phyloP scores from a whole-genome alignment of 176 grass and related monocot species.

The Raddia distichophylla region DNA sequence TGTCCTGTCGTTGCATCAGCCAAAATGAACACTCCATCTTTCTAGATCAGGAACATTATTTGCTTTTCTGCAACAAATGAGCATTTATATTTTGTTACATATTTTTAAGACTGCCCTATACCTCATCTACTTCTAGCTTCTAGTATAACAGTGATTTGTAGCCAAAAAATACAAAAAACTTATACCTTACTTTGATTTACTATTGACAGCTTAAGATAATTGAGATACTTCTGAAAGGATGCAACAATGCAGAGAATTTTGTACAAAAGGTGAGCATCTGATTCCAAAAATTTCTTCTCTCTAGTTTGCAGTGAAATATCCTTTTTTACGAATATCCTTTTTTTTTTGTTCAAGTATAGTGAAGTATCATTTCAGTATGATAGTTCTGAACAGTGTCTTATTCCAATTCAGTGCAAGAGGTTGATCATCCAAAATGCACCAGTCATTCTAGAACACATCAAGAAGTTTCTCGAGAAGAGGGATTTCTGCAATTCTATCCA shows the following conservation, averaged over 20 bases:
- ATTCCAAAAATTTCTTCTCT: neutral
- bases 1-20: no score
- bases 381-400: neutral
- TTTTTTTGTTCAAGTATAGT: neutral
- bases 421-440: conserved; percentile 60
- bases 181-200: neutral
- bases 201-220: conserved; percentile 68
- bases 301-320: neutral
- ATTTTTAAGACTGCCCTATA: neutral
- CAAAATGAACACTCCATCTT: no score
- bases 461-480: conserved; percentile 54
- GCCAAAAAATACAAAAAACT: neutral
- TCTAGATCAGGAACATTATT: neutral
- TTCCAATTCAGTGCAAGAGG: conserved; percentile 68
- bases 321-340: neutral
- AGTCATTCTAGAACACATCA: conserved; percentile 52
- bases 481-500: conserved; percentile 68
- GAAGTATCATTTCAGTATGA: neutral
- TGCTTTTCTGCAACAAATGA: conserved; percentile 3
- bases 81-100: neutral
- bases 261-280: conserved; percentile 55
- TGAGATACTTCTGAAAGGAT: conserved; percentile 69
- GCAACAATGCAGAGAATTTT: conserved; percentile 63
- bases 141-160: neutral
- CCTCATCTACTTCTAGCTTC: neutral